These are phyloP conservation scores for Chalciporus piperatus DNA, from an alignment of 768 basidiomycete genomes.

Conservation along the genomic window DNA sequence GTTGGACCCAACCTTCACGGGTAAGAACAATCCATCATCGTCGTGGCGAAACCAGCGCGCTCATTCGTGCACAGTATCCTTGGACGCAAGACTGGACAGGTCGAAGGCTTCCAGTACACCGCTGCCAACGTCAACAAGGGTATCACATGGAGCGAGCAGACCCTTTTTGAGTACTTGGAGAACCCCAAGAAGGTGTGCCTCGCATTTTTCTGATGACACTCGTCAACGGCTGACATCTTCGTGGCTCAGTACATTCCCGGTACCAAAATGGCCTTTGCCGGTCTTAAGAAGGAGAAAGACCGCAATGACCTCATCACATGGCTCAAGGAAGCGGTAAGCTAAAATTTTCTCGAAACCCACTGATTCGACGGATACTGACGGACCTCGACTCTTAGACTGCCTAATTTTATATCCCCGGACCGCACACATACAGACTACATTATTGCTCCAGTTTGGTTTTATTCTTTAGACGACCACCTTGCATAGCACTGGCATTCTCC, in stretches of 20 bases:
- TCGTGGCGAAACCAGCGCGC: not conserved
- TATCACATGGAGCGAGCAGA: constrained; percentile 78
- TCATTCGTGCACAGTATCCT: constrained; percentile 52
- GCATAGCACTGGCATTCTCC: constrained; percentile 24
- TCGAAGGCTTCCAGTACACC: constrained; percentile 85
- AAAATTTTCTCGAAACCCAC: not conserved
- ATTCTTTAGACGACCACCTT: constrained; percentile 35
- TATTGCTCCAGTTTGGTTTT: constrained; percentile 26
- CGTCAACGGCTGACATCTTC: not conserved
- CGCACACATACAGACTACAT: constrained; percentile 19
- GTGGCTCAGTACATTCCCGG: constrained; percentile 82
- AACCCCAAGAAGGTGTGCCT: constrained; percentile 90
- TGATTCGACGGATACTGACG: not conserved
- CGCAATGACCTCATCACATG: constrained; percentile 89
- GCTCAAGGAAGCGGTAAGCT: constrained; percentile 70
- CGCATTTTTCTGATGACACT: not conserved
- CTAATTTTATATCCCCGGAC: constrained; percentile 18
- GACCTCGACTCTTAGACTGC: constrained; percentile 18
- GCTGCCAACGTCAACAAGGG: constrained; percentile 96
- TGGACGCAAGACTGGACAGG: constrained; percentile 85
- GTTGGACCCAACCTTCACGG: constrained; percentile 97
- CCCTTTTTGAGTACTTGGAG: constrained; percentile 94
- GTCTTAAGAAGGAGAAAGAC: constrained; percentile 98
- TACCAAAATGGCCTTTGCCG: constrained; percentile 98
- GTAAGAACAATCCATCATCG: constrained; percentile 39